Base-by-base conservation (phyloP, 345 rosid genomes). In the Laguncularia racemosa region DNA sequence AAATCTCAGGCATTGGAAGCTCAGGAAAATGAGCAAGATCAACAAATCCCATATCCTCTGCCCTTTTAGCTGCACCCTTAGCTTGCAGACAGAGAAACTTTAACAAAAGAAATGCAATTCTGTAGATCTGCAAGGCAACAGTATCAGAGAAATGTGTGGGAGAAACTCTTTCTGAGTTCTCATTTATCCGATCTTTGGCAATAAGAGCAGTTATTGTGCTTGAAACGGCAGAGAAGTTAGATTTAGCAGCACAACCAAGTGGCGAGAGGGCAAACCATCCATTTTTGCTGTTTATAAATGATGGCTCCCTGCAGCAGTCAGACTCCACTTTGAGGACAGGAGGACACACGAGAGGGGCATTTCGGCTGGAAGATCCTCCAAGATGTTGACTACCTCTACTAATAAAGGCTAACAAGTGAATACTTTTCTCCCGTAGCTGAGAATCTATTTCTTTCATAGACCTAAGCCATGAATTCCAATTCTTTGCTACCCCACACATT, bases 1-100 rank as follows among this genome's bases (percentile, higher is more conserved):
- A 78, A 56, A 93, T 89, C 70, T 89, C 91, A 6, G 90, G 97
- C 91, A 89, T 85, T 33, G 99, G 97, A 56, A 93, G 92, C 84
- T 89, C 99, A 0, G 97, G 96, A 72, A 89, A 79, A 71, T 77
- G 81, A 65, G 91, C 80, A 71, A 89, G 85, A 81, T 87, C 96
- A 8, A 89, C 75, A 73, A 79, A 86, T 48, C 88, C 96, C 71
- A 86, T 77, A 63, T 86, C 96, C 63, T 84, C 96, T 12, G 95
- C 91, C 73, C 97, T 78, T 73, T 71, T 79, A 61, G 89, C 85
- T 54, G 86, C 89, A 69, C 86, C 83, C 70, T 85, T 73, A 19
- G 95, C 95, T 79, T 93, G 95, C 64, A 85, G 57, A 76, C 89
- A 89, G 21, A 89, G 88, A 71, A 81, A 93, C 50, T 85, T 89